Conservation (phyloP, 2,329 filamentous ascomycete genomes). For the Cylindrodendrum hubeiense region DNA sequence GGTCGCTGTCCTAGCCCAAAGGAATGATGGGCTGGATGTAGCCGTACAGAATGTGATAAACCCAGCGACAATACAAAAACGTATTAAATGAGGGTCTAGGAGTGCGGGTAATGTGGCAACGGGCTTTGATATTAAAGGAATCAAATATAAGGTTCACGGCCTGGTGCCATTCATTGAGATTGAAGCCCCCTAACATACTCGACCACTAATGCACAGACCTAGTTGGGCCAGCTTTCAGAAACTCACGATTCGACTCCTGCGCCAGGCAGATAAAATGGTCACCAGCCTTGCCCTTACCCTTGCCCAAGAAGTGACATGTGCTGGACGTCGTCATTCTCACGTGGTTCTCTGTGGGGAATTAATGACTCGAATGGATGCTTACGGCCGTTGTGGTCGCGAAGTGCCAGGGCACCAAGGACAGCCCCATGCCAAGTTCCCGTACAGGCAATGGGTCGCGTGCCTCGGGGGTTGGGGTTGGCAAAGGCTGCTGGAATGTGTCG, state of each 20-base stretch:
- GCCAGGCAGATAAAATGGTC: constrained; percentile 57
- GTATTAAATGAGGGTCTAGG: too few relatives aligned
- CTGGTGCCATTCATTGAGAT: too few relatives aligned
- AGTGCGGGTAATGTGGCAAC: too few relatives aligned
- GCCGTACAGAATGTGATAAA: too few relatives aligned
- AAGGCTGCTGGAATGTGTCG: constrained; percentile 34
- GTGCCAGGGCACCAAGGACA: constrained; percentile 31
- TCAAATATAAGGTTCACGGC: too few relatives aligned
- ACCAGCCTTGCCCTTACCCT: constrained; percentile 49
- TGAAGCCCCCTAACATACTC: constrained; percentile 61
- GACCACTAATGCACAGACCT: constrained; percentile 61
- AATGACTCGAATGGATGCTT: constrained; percentile 35
- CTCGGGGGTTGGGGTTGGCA: constrained; percentile 28
- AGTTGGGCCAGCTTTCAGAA: constrained; percentile 58
- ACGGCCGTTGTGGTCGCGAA: constrained; percentile 36
- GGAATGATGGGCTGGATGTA: too few relatives aligned
- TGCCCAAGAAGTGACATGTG: constrained; percentile 39
- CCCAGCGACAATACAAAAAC: too few relatives aligned
- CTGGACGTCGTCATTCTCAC: constrained; percentile 23
- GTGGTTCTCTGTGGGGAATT: constrained; percentile 33
- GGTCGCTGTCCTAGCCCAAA: too few relatives aligned
- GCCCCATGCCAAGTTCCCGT: constrained; percentile 35
- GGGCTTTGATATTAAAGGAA: too few relatives aligned
- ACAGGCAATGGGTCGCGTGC: constrained; percentile 34
- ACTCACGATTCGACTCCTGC: constrained; percentile 60